Conservation (phyloP, 2,329 filamentous ascomycete species). For the Pyrenophora graminea region DNA sequence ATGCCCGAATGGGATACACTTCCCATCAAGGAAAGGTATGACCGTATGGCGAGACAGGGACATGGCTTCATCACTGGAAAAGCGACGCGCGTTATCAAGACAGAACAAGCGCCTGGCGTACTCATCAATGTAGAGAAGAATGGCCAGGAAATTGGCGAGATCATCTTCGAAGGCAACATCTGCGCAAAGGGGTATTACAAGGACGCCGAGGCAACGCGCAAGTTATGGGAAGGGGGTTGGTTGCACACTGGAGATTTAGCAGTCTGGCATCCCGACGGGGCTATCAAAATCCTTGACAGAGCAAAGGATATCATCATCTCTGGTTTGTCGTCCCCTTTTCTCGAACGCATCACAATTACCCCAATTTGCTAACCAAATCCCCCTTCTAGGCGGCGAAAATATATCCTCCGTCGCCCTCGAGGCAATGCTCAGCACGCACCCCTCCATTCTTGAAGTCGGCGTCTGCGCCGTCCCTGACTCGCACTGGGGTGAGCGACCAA, state of each 20-base stretch:
- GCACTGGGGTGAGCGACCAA: constrained; percentile 95
- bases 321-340: constrained; percentile 56
- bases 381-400: constrained; percentile 79
- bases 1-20: constrained; percentile 83
- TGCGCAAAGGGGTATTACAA: constrained; percentile 92
- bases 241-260: constrained; percentile 90
- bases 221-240: constrained; percentile 84
- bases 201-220: constrained; percentile 80
- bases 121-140: constrained; percentile 70
- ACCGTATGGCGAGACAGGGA: constrained; percentile 89
- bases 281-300: constrained; percentile 87
- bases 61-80: constrained; percentile 86
- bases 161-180: constrained; percentile 89
- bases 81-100: constrained; percentile 80
- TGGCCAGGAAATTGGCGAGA: constrained; percentile 78
- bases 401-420: constrained; percentile 94
- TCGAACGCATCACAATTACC: too few species aligned
- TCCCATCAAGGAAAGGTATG: constrained; percentile 75
- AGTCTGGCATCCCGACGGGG: constrained; percentile 89
- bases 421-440: constrained; percentile 84
- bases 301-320: constrained; percentile 99
- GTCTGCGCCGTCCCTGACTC: constrained; percentile 86
- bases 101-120: constrained; percentile 68
- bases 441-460: constrained; percentile 85
- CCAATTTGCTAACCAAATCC: neutral